Conservation (phyloP, 805 yeast genomes). For the Sugiyamaella lignohabitans region DNA sequence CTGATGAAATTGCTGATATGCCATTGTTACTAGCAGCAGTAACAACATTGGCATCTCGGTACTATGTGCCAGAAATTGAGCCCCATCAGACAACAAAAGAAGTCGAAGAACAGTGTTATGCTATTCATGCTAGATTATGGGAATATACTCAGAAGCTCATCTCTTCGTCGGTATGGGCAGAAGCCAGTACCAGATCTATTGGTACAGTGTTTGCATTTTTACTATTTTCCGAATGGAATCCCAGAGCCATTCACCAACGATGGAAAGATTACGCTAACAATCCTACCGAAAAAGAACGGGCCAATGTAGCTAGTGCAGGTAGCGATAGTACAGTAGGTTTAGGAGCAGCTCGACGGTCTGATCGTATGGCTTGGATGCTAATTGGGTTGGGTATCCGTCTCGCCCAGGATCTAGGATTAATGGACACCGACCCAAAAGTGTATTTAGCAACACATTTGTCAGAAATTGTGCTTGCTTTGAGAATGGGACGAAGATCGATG, state of each 20-base stretch:
- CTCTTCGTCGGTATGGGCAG: slow-evolving; percentile 90
- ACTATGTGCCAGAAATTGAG: slow-evolving; percentile 44
- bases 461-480: slow-evolving; percentile 77
- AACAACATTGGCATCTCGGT: slow-evolving; percentile 72
- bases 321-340: slow-evolving; percentile 40
- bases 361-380: slow-evolving; percentile 90
- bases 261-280: slow-evolving; percentile 65
- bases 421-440: slow-evolving; percentile 65
- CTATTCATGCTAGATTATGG: slow-evolving; percentile 74
- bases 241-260: slow-evolving; percentile 85
- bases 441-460: slow-evolving; percentile 79
- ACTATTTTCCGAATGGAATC: slow-evolving; percentile 91
- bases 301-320: slow-evolving; percentile 12
- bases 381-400: slow-evolving; percentile 80
- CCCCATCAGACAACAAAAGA: slow-evolving; percentile 5
- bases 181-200: slow-evolving; percentile 76
- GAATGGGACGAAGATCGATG: slow-evolving; percentile 73
- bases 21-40: slow-evolving; percentile 79
- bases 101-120: slow-evolving; percentile 6
- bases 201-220: slow-evolving; percentile 84
- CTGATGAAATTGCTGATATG: slow-evolving; percentile 61
- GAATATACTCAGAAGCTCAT: slow-evolving; percentile 71
- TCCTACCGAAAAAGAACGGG: slow-evolving; percentile 12
- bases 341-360: slow-evolving; percentile 79
- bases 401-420: slow-evolving; percentile 79